Evolutionary conservation across 2,329 filamentous ascomycete species (phyloP), one percentile per base, ranked within the genome.

Genomic region (Cladobotryum mycophilum): DNA sequence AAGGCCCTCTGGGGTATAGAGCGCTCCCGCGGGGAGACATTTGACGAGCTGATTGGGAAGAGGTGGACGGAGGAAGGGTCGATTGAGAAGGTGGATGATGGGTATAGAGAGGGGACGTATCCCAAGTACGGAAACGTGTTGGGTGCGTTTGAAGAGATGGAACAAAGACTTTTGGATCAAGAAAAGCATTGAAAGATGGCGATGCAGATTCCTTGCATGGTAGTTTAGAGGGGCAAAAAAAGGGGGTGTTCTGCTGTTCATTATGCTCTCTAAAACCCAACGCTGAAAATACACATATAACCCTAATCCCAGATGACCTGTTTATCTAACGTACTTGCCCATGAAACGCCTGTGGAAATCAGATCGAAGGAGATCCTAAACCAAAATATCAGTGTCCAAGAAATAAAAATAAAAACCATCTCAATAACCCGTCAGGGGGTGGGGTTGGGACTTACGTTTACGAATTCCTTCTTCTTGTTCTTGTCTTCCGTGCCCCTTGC

Each of bases 261-360:
- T 47, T 47, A 36, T 18, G 37, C 37, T 40, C 25, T 30, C 25
- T 30, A 30, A 30, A 30, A 17, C 37, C 37, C 37, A 13, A 40
- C n/a, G 37, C 37, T 14, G 6, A 9, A 40, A 40, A 3, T 12
- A 40, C 8, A 40, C n/a, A 40, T 15, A 17, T 15, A 40, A 40
- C 42, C 40, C 51, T 46, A 52, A 52, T 13, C 41, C 14, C 41
- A 45, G 47, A 45, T 42, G 30, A 14, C 47, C 37, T 15, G n/a
- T 30, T 45, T 70, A 82, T 67, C 79, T 71, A 55, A 83, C 79
- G 57, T 82, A 83, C 63, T 82, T 82, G 69, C 70, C 76, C 93
- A 99, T 99, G 69, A 99, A 99, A 56, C 90, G 85, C 72, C 91
- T 93, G 75, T 99, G 93, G 69, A 99, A 99, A 70, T 99, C 93